Evolutionary conservation across 2,329 filamentous ascomycete genomes (phyloP), one percentile per base, ranked within the genome.

Genomic region (Cercospora sp.): DNA sequence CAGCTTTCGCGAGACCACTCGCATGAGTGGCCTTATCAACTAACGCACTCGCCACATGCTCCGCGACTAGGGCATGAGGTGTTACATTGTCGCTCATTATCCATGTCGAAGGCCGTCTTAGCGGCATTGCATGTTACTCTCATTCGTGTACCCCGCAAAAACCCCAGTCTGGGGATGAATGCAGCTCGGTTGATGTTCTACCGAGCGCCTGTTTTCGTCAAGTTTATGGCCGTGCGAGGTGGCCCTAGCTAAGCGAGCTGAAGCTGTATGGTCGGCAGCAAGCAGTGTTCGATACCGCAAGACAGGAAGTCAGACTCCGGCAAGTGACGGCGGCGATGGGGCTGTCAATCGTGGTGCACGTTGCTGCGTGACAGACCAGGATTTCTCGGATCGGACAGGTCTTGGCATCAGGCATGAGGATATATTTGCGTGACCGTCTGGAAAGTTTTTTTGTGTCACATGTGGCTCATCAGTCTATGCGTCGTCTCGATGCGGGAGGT

Each of bases 401-500:
- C 21, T 62, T 45, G 18, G 21, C 60, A 18, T 28, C 24, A 49
- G 34, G 24, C 45, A 28, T n/a, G 59, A 32, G 21, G 32, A 18
- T 32, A 1, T 61, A 26, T 18, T 7, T 28, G 16, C 21, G 21
- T 8, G 37, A 43, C 16, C 2, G 16, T 43, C 37, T 43, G 7
- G n/a, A 43, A 43, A 43, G 37, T n/a, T 16, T 43, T 43, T 16
- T 43, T 43, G 0, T 43, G 37, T n/a, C 37, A 43, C 16, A n/a
- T 9, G n/a, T 16, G 40, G 12, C 60, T 3, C 7, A 34, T 73
- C 71, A 71, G 34, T 69, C 67, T 24, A 73, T 21, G 24, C 71
- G 63, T 64, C 71, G 67, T 12, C 71, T 63, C 10, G 67, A 59
- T 18, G 68, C 55, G 8, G 71, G 60, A 21, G 70, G 71, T 45